These are phyloP conservation scores for Hsuehochloa calcarea DNA, from an alignment of 176 grass and related monocot genomes.

Conservation along the genomic window DNA sequence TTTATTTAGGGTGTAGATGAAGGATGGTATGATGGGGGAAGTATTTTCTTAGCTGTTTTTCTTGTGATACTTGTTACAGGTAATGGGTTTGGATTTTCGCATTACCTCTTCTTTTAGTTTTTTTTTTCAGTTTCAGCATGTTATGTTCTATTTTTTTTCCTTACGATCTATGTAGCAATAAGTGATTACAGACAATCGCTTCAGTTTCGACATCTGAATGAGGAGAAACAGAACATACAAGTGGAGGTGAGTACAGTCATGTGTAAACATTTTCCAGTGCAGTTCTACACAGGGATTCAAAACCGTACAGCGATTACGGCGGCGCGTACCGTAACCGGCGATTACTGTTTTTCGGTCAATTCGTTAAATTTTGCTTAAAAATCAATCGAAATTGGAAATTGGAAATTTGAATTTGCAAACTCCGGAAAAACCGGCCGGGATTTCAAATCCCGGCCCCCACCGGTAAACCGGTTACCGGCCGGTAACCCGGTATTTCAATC, in stretches of 20 bases:
- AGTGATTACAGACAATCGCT: conserved; percentile 98
- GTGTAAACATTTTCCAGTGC: conserved; percentile 17
- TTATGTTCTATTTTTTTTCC: conserved; percentile 24
- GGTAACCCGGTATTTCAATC: too few relatives aligned
- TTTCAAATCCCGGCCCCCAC: too few relatives aligned
- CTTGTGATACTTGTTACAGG: conserved; percentile 95
- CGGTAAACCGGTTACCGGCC: too few relatives aligned
- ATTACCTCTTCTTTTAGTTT: conserved; percentile 13
- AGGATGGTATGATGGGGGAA: conserved; percentile 99
- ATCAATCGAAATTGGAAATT: too few relatives aligned
- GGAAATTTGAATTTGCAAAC: too few relatives aligned
- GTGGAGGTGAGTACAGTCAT: conserved; percentile 63
- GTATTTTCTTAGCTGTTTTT: conserved; percentile 93
- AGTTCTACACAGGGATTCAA: too few relatives aligned
- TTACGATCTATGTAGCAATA: conserved; percentile 49
- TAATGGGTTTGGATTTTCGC: conserved; percentile 38
- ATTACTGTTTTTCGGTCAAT: too few relatives aligned
- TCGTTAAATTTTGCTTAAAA: too few relatives aligned
- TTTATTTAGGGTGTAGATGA: conserved; percentile 64
- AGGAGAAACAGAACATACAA: conserved; percentile 97
- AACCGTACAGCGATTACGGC: too few relatives aligned
- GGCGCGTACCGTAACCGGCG: too few relatives aligned
- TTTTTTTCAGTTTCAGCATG: not conserved
- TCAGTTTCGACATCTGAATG: conserved; percentile 92
- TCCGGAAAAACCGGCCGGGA: too few relatives aligned